A percentile compares a stretch with the other conserved stretches of the same genome.
Evolutionary conservation across 257 asterid species (phyloP).

Genomic region (Nicotiana undulata): DNA sequence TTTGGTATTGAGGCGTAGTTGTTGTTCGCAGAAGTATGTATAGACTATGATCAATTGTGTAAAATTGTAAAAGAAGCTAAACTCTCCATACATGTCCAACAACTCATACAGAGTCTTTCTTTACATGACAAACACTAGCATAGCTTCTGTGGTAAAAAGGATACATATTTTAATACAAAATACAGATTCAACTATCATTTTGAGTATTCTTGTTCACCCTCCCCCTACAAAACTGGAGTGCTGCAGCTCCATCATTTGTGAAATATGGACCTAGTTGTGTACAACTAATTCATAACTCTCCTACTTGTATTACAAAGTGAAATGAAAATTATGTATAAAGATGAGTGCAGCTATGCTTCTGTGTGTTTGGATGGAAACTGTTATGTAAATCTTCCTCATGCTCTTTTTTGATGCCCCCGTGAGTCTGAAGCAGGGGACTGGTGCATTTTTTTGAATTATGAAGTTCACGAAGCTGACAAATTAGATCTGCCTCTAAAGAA

Average conservation of each 20-base stretch:
- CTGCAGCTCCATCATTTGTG: background rate
- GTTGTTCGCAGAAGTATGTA: too few species aligned
- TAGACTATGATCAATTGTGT: background rate
- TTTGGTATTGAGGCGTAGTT: too few species aligned
- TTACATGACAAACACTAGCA: background rate
- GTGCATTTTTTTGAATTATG: background rate
- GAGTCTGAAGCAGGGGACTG: background rate
- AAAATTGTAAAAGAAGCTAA: background rate
- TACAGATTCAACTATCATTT: background rate
- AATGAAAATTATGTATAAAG: background rate
- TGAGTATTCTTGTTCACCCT: background rate
- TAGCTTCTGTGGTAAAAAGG: background rate
- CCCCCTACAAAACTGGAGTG: background rate
- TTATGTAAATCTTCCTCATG: background rate
- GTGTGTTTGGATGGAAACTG: background rate
- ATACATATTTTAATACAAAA: background rate
- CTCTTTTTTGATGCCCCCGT: slow-evolving; percentile 34
- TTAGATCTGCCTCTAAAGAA: background rate
- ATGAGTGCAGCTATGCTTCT: background rate
- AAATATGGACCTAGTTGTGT: background rate
- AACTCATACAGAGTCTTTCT: background rate
- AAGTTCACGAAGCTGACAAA: background rate
- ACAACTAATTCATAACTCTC: background rate
- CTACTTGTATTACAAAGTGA: slow-evolving; percentile 4
- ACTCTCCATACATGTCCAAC: background rate